Base-by-base conservation (phyloP, 495 filamentous ascomycete genomes). In the Annulohypoxylon bovei region DNA sequence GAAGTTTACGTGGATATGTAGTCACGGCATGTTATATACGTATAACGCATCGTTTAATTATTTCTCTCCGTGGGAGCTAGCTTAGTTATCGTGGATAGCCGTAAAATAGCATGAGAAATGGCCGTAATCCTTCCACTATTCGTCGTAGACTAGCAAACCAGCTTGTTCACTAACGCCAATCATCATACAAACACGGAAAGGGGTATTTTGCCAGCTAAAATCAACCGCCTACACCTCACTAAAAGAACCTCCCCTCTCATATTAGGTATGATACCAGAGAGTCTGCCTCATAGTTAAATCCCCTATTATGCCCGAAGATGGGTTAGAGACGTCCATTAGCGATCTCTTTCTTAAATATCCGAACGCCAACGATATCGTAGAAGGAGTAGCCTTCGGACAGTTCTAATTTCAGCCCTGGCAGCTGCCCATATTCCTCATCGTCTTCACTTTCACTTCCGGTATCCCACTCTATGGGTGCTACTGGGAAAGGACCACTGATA, bases 291-390 rank as follows among this genome's bases (percentile, higher is more conserved):
- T n/a, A n/a, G n/a, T n/a, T n/a, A n/a, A n/a, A 16, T 52, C 30
- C 30, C n/a, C n/a, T 39, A n/a, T 22, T 12, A 39, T 23, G 35
- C 9, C n/a, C 18, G 46, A 52, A 6, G 28, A 4, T 35, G 6
- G 32, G 27, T 77, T 39, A 84, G 1, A 84, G 60, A 4, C 79
- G 65, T 1, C 83, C 83, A 37, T 27, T 65, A 9, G 77, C 67
- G 23, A 86, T 67, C 66, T 87, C 83, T 73, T 84, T 85, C 75
- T 82, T 77, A 25, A 85, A 87, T 49, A 87, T 86, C 55, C 78
- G 75, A 6, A 87, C 75, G 1, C 78, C 81, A 49, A 61, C 72
- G n/a, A 86, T 75, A 46, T 87, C 83, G 54, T 77, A 82, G 65
- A 84, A 85, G 23, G 71, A 72, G 20, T 82, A 64, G 6, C 76